Evolutionary conservation across 495 filamentous ascomycete genomes (phyloP), one percentile per base, ranked within the genome.

Genomic region (Chaetomium tenue): DNA sequence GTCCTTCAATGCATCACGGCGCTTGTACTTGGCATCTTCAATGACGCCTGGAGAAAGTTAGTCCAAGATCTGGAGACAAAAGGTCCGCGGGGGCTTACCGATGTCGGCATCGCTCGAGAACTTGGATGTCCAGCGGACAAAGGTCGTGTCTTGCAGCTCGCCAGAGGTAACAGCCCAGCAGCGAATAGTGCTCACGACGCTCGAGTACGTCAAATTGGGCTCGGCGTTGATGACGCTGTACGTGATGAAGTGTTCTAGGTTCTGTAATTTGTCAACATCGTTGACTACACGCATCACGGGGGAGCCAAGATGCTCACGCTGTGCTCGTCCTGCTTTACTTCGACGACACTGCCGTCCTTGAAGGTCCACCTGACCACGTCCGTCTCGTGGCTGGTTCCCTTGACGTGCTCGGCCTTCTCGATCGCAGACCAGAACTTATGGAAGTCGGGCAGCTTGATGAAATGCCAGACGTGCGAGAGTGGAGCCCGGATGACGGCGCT

Each of bases 311-410:
- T 54, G 20, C 81, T 33, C 74, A 87, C 85, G 61, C 83, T 86
- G 76, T 89, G 86, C 76, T 88, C 87, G 72, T 89, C 87, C 73
- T 86, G 84, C 84, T 89, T 89, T 64, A 89, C 82, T 67, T 89
- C 86, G 42, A 87, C 70, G 58, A 79, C 72, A 28, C 81, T 84
- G 18, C 86, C 87, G 66, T 89, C 87, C 61, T 82, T 80, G 76
- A 88, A 89, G 8, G 75, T 81, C 87, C 87, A 89, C 68, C 82
- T 77, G 37, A 87, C 79, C 56, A 88, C 73, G 63, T 88, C 85
- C n/a, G 86, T 83, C 69, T 89, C 87, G 23, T 78, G 70, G 59
- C 75, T 84, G 44, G 79, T 73, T 20, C 84, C 86, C 72, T 86
- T 86, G 68, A 86, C 82, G 52, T 71, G 75, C 63, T 87, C 82